Conservation (phyloP, 148 eudicot species). For the Suaeda aralocaspica region DNA sequence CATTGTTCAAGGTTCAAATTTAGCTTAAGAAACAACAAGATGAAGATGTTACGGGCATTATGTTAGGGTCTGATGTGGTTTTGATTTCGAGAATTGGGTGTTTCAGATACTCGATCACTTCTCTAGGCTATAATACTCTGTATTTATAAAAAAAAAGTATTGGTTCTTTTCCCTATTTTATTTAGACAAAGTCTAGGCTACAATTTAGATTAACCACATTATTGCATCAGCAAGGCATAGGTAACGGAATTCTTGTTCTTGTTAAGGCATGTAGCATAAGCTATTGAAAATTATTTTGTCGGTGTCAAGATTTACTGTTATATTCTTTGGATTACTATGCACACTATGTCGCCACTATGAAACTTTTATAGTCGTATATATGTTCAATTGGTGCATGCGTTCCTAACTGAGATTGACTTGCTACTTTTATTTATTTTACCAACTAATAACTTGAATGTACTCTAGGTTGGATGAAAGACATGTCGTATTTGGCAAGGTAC, state of each 20-base stretch:
- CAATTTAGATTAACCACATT: no score
- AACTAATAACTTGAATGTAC: neutral
- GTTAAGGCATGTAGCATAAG: neutral
- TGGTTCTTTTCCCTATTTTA: no score
- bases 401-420: neutral
- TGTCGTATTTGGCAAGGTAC: constrained; percentile 89
- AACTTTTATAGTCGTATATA: neutral
- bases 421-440: neutral
- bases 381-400: neutral
- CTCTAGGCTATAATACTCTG: no score
- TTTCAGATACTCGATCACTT: constrained; percentile 27
- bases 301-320: neutral
- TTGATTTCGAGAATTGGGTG: constrained; percentile 21
- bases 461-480: constrained; percentile 94
- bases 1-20: constrained; percentile 32
- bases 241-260: no score
- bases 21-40: constrained; percentile 33
- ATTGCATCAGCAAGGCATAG: no score
- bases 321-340: neutral
- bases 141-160: no score
- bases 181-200: no score
- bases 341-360: neutral
- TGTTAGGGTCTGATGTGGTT: constrained; percentile 27
- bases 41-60: constrained; percentile 23
- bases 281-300: neutral